phyloP scores from a whole-genome alignment of 164 flowering plant genomes.

The Nymphaea thermarum region DNA sequence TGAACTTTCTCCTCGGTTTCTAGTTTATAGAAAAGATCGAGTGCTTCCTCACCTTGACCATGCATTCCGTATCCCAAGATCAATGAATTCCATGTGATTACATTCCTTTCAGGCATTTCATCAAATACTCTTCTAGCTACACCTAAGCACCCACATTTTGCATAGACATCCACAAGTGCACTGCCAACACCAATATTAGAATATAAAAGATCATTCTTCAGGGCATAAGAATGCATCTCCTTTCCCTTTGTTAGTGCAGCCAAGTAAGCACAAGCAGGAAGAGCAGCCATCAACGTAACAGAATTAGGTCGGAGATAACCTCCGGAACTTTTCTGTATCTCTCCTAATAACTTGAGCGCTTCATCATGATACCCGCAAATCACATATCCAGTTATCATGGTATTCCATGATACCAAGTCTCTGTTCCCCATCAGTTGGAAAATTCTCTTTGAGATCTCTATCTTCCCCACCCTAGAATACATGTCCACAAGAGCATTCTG shows the following conservation, averaged over 20 bases:
- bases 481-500: conserved; percentile 79
- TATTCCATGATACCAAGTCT: conserved; percentile 77
- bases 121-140: conserved; percentile 45
- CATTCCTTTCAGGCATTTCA: conserved; percentile 37
- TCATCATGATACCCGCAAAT: conserved; percentile 32
- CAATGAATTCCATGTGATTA: conserved; percentile 76
- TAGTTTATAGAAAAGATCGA: conserved; percentile 38
- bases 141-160: conserved; percentile 58
- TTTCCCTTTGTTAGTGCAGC: conserved; percentile 67
- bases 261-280: conserved; percentile 72
- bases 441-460: conserved; percentile 32
- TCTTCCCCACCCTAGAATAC: conserved; percentile 57
- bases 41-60: conserved; percentile 56
- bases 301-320: conserved; percentile 1
- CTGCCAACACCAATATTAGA: conserved; percentile 62
- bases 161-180: conserved; percentile 74
- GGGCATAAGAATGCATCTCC: conserved; percentile 70
- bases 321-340: conserved; percentile 29
- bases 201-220: conserved; percentile 30
- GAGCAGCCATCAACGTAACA: conserved; percentile 44
- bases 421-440: conserved; percentile 41
- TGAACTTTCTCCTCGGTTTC: conserved; percentile 24
- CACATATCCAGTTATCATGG: conserved; percentile 67
- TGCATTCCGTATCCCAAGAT: conserved; percentile 92
- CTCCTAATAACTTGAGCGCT: conserved; percentile 40